Base-by-base conservation (phyloP, 164 flowering plant species). In the Taxillus chinensis region DNA sequence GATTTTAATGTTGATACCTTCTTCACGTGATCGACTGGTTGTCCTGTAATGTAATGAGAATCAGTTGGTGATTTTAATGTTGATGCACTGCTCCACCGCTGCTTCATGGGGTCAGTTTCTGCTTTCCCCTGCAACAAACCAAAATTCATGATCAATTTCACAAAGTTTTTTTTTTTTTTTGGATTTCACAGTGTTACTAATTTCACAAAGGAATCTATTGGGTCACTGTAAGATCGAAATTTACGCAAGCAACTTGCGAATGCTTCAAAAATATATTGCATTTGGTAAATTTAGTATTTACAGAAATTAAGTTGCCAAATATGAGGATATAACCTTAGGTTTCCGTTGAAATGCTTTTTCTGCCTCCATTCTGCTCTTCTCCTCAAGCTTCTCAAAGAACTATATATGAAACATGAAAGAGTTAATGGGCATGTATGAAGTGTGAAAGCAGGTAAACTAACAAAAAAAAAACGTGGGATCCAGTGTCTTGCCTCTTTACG, bases 381-480 rank as follows among this genome's bases (percentile, higher is more conserved):
- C 82, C 65, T 86, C 93, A 43, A 86, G 74, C 77, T 69, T 88
- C 80, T 78, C 71, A 66, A 74, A 84, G 70, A 80, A 84, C 80
- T 79, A 39, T 49, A 74, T 17, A 52, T 17, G 42, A 58, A 41
- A 14, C 15, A 38, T 1, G 46, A 43, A 43, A 37, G n/a, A 49
- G 17, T 42, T 13, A 15, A 38, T 27, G 16, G 48, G 16, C 27
- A 49, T 45, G 64, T 60, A 38, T 55, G 54, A 27, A 46, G 14
- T 15, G 8, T 55, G 15, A 49, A 11, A 5, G 42, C 45, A 55
- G 41, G n/a, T 39, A 16, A 39, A n/a, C 59, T 27, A 56, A 9
- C 16, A 48, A 68, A 72, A 43, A 11, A 17, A 15, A 45, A 52
- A 14, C n/a, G 45, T 55, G 41, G 53, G 39, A 17, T 61, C 27